phyloP scores from a whole-genome alignment of 179 eudicot genomes.

The Spergularia azorica region DNA sequence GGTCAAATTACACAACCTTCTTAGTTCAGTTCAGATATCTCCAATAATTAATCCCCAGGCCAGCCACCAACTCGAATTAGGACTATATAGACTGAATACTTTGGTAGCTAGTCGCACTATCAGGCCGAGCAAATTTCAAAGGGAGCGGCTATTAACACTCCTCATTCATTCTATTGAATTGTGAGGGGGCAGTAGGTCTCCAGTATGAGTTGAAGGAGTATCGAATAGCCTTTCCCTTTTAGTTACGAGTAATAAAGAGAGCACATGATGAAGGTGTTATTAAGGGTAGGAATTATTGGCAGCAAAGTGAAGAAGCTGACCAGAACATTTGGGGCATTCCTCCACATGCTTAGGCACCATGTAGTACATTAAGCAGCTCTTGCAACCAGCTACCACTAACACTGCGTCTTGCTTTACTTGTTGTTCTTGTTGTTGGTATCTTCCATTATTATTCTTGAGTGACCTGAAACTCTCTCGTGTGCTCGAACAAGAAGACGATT shows the following conservation, averaged over 20 bases:
- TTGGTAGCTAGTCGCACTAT: too few species aligned
- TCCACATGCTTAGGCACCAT: constrained; percentile 81
- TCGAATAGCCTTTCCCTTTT: too few species aligned
- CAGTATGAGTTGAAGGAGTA: too few species aligned
- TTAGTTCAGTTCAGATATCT: too few species aligned
- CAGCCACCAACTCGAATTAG: neutral
- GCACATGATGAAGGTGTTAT: neutral
- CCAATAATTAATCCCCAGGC: too few species aligned
- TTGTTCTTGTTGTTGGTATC: constrained; percentile 11
- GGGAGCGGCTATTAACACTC: too few species aligned
- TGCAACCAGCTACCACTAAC: constrained; percentile 95
- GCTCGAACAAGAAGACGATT: constrained; percentile 40
- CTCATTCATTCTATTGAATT: too few species aligned
- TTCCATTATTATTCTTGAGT: neutral
- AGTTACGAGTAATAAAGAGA: too few species aligned
- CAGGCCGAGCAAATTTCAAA: too few species aligned
- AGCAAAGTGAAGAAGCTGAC: constrained; percentile 85
- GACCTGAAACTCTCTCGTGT: constrained; percentile 26
- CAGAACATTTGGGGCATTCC: constrained; percentile 85
- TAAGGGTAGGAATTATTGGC: constrained; percentile 35
- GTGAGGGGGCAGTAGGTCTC: too few species aligned
- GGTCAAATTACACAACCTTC: neutral
- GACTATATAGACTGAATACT: too few species aligned
- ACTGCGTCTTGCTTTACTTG: constrained; percentile 36
- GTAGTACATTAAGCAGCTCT: constrained; percentile 86